These are phyloP conservation scores for Paspalum vaginatum DNA, from an alignment of 176 grass and related monocot species.

Conservation along the genomic window DNA sequence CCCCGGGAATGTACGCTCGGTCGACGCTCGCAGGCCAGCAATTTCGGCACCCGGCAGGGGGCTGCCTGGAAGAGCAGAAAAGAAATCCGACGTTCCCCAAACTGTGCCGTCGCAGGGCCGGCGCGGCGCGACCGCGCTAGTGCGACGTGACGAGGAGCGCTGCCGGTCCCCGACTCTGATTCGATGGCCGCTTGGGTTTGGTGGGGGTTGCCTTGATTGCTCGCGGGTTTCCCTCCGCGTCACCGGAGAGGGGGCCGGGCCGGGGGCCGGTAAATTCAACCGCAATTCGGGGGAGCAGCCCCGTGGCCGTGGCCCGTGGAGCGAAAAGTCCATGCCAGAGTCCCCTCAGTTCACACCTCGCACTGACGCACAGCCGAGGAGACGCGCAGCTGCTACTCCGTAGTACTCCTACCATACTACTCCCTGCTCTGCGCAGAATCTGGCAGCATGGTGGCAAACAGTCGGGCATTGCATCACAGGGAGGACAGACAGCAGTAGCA, in stretches of 20 bases:
- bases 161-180: background rate
- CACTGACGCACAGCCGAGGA: rapidly evolving
- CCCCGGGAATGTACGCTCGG: background rate
- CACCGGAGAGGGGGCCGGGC: background rate
- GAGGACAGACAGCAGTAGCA: no score
- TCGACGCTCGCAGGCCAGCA: background rate
- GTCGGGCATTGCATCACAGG: no score
- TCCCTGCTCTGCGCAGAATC: no score
- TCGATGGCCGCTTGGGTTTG: background rate
- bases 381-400: background rate
- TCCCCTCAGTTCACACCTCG: constrained; percentile 6
- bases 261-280: background rate
- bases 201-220: background rate
- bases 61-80: background rate
- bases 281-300: background rate
- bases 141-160: constrained; percentile 24
- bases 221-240: constrained; percentile 12
- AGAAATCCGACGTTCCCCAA: no score
- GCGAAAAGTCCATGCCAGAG: constrained; percentile 1
- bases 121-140: background rate
- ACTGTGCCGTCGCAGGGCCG: background rate
- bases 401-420: no score
- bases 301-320: background rate
- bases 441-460: no score
- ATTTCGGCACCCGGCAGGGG: background rate